Evolutionary conservation across 345 rosid genomes (phyloP), one percentile per base, ranked within the genome.

Genomic region (Rhodomyrtus tomentosa): DNA sequence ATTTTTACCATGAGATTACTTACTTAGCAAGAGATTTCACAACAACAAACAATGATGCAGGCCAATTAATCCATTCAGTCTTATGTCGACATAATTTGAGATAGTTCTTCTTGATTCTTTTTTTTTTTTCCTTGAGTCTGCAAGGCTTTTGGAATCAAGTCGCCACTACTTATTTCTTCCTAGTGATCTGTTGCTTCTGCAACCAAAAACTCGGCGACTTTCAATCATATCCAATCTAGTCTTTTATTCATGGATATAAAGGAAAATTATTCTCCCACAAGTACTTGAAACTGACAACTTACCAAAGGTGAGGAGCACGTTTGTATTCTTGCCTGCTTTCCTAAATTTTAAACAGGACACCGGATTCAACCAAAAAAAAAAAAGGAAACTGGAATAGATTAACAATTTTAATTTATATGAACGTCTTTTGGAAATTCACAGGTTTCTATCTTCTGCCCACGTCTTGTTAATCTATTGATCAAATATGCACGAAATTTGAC

Each of bases 131-230:
- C 13, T 68, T 68, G 45, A 68, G 79, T 18, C 10, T 38, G 13
- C 79, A 36, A 32, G 79, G 14, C 79, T 68, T 68, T 68, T 36
- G 7, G 79, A 68, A 68, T 36, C 79, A 36, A 36, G 45, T 36
- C 11, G 24, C 79, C 45, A 36, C 79, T 36, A 0, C 10, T 18
- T 20, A 21, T 68, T 36, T 22, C 79, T 0, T 38, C 21, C 79
- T 36, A 68, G 21, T 20, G 25, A 11, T 0, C 25, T 0, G 0
- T 68, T 36, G 45, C 45, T 36, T 68, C 79, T 2, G 45, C 0
- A 68, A 68, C 79, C 45, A 32, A 36, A 8, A 68, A 36, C 45
- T 68, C 36, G 79, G 79, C 79, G 0, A 36, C 45, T 68, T 68
- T 68, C 45, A 68, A 68, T 5, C 79, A 68, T 36, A 68, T 68